These are phyloP conservation scores for Curvularia spicifera DNA, from an alignment of 2,329 filamentous ascomycete species.

Conservation along the genomic window DNA sequence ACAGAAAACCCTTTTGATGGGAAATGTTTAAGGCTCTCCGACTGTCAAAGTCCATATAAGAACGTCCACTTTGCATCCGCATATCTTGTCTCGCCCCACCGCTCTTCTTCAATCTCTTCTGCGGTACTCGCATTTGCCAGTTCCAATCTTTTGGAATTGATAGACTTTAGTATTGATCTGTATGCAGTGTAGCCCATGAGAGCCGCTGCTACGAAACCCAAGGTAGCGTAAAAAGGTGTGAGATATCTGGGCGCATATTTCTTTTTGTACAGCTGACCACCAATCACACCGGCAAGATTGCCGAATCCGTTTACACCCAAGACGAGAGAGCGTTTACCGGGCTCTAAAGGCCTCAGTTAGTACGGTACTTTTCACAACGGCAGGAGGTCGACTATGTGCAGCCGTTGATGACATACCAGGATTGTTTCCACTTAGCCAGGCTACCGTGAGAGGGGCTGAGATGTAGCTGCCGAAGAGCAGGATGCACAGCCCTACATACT, in stretches of 20 bases:
- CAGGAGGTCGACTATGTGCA: neutral
- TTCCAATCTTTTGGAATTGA: slow-evolving; percentile 22
- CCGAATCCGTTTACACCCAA: slow-evolving; percentile 33
- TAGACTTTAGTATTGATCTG: slow-evolving; percentile 24
- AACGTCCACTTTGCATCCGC: slow-evolving; percentile 37
- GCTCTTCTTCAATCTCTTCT: slow-evolving; percentile 29
- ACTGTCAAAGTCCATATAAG: slow-evolving; percentile 28
- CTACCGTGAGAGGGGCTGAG: slow-evolving; percentile 31
- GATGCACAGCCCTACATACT: slow-evolving; percentile 31
- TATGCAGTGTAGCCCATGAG: slow-evolving; percentile 30
- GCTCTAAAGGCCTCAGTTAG: slow-evolving; percentile 8
- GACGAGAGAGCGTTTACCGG: slow-evolving; percentile 30
- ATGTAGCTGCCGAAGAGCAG: slow-evolving; percentile 35
- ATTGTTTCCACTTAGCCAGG: slow-evolving; percentile 35
- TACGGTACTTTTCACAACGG: neutral
- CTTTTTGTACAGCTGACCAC: slow-evolving; percentile 27
- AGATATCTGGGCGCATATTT: slow-evolving; percentile 29
- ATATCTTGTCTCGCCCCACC: slow-evolving; percentile 23
- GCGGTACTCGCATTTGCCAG: slow-evolving; percentile 18
- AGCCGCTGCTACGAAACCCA: slow-evolving; percentile 32
- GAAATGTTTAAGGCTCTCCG: too few relatives aligned
- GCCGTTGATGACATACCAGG: slow-evolving; percentile 13
- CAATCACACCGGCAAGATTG: slow-evolving; percentile 36
- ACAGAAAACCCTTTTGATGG: neutral
- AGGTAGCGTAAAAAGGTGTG: slow-evolving; percentile 28